phyloP scores from a whole-genome alignment of 106 monocot genomes.

The Dioscorea zingiberensis region DNA sequence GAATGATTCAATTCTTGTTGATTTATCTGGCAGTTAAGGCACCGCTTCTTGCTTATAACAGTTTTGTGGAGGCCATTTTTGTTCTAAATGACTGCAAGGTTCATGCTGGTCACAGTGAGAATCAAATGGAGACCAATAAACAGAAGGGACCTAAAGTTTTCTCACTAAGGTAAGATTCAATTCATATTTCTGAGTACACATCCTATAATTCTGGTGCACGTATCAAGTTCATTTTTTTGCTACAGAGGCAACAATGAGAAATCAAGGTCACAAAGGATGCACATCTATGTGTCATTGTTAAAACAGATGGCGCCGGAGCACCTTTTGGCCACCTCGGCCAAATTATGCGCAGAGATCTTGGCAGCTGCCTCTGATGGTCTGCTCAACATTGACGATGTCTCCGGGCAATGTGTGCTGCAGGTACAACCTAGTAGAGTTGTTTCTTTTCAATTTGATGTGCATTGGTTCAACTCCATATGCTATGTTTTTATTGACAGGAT shows the following conservation, averaged over 20 bases:
- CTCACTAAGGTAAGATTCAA: slow-evolving; percentile 51
- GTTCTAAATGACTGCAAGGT: slow-evolving; percentile 69
- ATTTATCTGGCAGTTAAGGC: slow-evolving; percentile 68
- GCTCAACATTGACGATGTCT: slow-evolving; percentile 69
- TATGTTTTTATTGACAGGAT: slow-evolving; percentile 36
- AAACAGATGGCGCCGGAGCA: slow-evolving; percentile 99
- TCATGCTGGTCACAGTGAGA: slow-evolving; percentile 52
- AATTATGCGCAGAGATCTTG: slow-evolving; percentile 91
- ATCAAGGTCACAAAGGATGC: slow-evolving; percentile 77
- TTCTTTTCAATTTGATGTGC: background rate
- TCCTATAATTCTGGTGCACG: background rate
- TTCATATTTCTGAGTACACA: slow-evolving; percentile 1
- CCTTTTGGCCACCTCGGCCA: slow-evolving; percentile 93
- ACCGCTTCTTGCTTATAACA: slow-evolving; percentile 98
- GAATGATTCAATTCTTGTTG: background rate
- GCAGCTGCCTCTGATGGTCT: slow-evolving; percentile 93
- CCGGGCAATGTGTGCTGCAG: slow-evolving; percentile 81
- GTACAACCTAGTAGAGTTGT: slow-evolving; percentile 12
- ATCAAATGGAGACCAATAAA: slow-evolving; percentile 20
- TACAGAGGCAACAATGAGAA: slow-evolving; percentile 75
- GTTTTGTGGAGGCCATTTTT: slow-evolving; percentile 94
- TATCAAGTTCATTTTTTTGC: slow-evolving; percentile 1
- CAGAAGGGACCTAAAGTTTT: slow-evolving; percentile 40
- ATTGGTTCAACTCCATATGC: background rate
- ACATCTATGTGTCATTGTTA: slow-evolving; percentile 80